A percentile compares a stretch with the other conserved stretches of the same genome.
phyloP scores from a whole-genome alignment of 1,139 yeast genomes.

The Kurtzmaniella quercitrusa region DNA sequence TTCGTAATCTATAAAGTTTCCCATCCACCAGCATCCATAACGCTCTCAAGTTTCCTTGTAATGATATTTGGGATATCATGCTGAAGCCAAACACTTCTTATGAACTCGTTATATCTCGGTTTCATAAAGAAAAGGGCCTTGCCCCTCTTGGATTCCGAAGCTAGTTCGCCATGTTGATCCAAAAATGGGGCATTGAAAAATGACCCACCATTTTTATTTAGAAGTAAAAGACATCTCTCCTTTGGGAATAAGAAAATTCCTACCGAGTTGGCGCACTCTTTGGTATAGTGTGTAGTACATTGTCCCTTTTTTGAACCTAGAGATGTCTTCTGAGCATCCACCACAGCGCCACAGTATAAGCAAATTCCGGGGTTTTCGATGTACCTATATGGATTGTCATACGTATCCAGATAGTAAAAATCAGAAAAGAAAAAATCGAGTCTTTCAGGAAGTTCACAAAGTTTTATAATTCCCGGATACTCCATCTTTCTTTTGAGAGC shows the following conservation, averaged over 20 bases:
- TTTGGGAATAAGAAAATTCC: constrained; percentile 82
- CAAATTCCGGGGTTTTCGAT: constrained; percentile 84
- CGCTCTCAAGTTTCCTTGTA: constrained; percentile 74
- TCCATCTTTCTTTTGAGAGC: constrained; percentile 33
- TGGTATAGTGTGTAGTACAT: constrained; percentile 60
- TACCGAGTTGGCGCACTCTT: constrained; percentile 64
- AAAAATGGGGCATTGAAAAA: constrained; percentile 82
- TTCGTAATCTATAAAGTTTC: constrained; percentile 57
- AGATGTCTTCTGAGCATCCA: constrained; percentile 61
- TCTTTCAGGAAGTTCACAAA: constrained; percentile 61
- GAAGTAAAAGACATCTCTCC: constrained; percentile 62
- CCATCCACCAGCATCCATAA: constrained; percentile 93
- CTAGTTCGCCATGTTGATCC: constrained; percentile 84
- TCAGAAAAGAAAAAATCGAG: constrained; percentile 68
- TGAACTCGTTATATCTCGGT: constrained; percentile 63
- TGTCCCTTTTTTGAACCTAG: constrained; percentile 56
- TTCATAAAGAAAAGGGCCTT: constrained; percentile 68
- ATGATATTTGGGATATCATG: constrained; percentile 77
- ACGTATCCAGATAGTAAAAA: constrained; percentile 45
- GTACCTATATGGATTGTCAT: constrained; percentile 34
- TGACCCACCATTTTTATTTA: constrained; percentile 74
- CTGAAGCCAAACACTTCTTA: constrained; percentile 68
- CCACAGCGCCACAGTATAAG: constrained; percentile 70
- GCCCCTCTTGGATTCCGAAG: constrained; percentile 68
- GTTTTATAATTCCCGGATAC: constrained; percentile 62